Evolutionary conservation across 306 rosid genomes (phyloP).

Genomic region (Hippophae tibetana): DNA sequence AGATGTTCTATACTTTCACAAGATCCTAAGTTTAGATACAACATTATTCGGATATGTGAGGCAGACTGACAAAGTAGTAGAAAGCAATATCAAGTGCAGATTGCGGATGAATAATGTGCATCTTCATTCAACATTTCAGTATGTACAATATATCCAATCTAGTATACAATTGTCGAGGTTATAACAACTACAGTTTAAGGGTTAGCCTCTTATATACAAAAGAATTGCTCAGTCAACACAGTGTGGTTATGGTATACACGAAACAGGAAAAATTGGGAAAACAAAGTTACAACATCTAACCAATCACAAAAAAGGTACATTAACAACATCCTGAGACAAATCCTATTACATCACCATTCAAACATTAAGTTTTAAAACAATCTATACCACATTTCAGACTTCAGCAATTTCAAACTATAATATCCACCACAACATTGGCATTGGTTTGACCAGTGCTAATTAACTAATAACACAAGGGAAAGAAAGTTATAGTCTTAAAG

Average conservation of each 20-base stretch:
- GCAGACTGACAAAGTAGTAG: background rate
- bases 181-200: slow-evolving; percentile 28
- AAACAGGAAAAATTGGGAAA: slow-evolving; percentile 9
- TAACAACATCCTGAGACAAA: slow-evolving; percentile 58
- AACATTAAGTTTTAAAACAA: slow-evolving; percentile 39
- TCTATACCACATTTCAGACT: slow-evolving; percentile 54
- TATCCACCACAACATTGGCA: slow-evolving; percentile 43
- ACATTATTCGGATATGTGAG: no score
- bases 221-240: slow-evolving; percentile 34
- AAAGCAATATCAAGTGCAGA: background rate
- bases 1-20: no score
- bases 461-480: slow-evolving; percentile 38
- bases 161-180: slow-evolving; percentile 25
- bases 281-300: slow-evolving; percentile 48
- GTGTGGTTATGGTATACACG: slow-evolving; percentile 17
- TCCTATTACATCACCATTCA: slow-evolving; percentile 66
- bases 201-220: slow-evolving; percentile 51
- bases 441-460: slow-evolving; percentile 45
- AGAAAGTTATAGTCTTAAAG: slow-evolving; percentile 41
- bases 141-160: slow-evolving; percentile 16
- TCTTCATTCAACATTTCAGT: slow-evolving; percentile 25
- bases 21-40: no score
- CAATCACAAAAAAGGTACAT: slow-evolving; percentile 43
- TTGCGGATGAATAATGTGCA: slow-evolving; percentile 1
- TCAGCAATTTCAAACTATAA: slow-evolving; percentile 60